Evolutionary conservation across 306 rosid genomes (phyloP).

Genomic region (Quercus dentata): DNA sequence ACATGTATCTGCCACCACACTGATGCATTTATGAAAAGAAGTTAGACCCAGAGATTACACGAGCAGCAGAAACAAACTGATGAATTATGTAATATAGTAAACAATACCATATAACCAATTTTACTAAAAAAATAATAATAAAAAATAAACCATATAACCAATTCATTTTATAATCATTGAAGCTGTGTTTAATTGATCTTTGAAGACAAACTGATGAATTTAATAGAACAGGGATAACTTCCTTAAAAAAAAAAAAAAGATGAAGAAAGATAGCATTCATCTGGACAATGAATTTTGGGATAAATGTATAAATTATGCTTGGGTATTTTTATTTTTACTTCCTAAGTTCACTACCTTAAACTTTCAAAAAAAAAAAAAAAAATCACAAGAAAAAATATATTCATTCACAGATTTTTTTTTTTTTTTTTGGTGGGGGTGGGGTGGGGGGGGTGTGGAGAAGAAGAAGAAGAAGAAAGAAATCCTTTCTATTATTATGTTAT

Average conservation of each 20-base stretch:
- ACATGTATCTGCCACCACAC: conserved; percentile 73
- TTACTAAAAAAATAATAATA: too few species aligned
- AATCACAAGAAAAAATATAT: too few species aligned
- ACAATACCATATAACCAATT: not conserved
- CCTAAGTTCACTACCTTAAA: too few species aligned
- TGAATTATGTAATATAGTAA: not conserved
- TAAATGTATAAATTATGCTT: not conserved
- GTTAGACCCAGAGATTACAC: not conserved
- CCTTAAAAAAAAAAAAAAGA: too few species aligned
- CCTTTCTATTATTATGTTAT: too few species aligned
- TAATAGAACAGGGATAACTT: not conserved
- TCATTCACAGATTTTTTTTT: too few species aligned
- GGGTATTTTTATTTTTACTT: not conserved
- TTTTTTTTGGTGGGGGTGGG: too few species aligned
- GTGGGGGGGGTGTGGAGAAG: too few species aligned
- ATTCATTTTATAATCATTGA: not conserved
- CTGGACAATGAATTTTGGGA: not conserved
- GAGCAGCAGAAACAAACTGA: not conserved
- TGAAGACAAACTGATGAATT: not conserved
- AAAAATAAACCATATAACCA: not conserved
- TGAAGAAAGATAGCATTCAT: not conserved
- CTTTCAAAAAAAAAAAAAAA: too few species aligned
- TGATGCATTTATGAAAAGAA: conserved; percentile 19
- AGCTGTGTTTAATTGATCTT: not conserved
- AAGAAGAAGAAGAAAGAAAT: too few species aligned